Evolutionary conservation across 768 basidiomycete species (phyloP), one percentile per base, ranked within the genome.

Genomic region (Psilocybe tampanensis): DNA sequence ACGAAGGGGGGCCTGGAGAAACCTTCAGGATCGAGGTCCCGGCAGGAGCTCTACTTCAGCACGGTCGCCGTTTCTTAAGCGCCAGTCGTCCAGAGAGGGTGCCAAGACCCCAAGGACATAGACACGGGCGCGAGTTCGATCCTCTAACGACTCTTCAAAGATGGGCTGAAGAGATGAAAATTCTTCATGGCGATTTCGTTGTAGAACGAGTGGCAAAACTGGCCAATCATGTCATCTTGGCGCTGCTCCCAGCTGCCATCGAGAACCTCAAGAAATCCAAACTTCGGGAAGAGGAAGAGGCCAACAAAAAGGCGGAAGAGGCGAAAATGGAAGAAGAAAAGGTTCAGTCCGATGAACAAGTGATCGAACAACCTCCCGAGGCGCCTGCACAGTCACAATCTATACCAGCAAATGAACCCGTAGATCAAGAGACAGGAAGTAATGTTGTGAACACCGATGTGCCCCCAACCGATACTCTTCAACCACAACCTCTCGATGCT

Each of bases 121-220:
- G 73, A 57, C 83, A 86, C 58, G 80, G 74, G 39, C 85, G 85
- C 34, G 86, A 86, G 44, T 87, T 94, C 47, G 86, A 90, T 29
- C 93, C 94, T 1, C 73, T 92, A 53, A 78, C 90, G 9, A 96
- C 95, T 1, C 68, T 88, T 26, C 90, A 93, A 64, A 84, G 95
- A 55, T 98, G 95, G 95, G 76, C 83, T 1, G 94, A 96, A 67
- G 95, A 96, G 70, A 86, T 84, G 58, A 92, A 90, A 66, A 86
- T 92, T 29, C 73, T 92, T 21, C 87, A 94, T 55, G 88, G 90
- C 15, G 86, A 86, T 60, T 89, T 89, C 56, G 83, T 87, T 8
- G 70, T 80, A 11, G 86, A 90, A 55, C 82, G 93, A 18, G 77
- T 85, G 18, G 77, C 72, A 21, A 90, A 85, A 63, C 67, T 97